Percentiles rank a stretch among this genome's conserved stretches.
Conservation (phyloP, 306 rosid species). For the Sicyos baderoa region DNA sequence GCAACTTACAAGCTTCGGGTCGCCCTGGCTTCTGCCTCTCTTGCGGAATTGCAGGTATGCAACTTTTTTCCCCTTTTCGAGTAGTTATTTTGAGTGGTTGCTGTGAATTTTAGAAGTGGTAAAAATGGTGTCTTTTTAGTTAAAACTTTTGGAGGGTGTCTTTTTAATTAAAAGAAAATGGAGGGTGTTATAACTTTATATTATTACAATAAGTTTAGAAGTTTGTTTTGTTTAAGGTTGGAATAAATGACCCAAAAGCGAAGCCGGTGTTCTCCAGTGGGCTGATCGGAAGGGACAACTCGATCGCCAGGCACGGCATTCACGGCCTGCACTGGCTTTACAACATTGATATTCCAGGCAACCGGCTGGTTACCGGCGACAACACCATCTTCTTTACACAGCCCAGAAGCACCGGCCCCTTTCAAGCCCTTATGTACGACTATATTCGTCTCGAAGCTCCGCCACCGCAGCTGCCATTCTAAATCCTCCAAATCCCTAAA, state of each 20-base stretch:
- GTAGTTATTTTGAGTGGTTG: too few relatives aligned
- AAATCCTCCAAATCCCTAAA: too few relatives aligned
- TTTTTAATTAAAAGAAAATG: too few relatives aligned
- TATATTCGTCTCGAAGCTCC: conserved; percentile 83
- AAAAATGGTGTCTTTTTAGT: too few relatives aligned
- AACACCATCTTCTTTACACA: conserved; percentile 65
- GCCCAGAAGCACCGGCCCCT: conserved; percentile 54
- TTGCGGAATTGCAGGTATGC: conserved; percentile 69
- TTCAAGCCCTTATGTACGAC: conserved; percentile 78
- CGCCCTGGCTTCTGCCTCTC: conserved; percentile 74
- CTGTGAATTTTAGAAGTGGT: too few relatives aligned
- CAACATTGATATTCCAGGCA: conserved; percentile 34
- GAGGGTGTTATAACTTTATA: too few relatives aligned
- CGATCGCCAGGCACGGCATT: conserved; percentile 88
- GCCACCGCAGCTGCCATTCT: too few relatives aligned
- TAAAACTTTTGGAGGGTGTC: too few relatives aligned
- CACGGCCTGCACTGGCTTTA: conserved; percentile 79
- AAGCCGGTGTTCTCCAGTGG: conserved; percentile 73
- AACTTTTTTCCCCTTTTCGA: too few relatives aligned
- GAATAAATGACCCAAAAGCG: conserved; percentile 59
- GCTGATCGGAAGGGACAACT: conserved; percentile 74
- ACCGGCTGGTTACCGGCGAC: conserved; percentile 56
- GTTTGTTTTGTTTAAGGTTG: conserved; percentile 21
- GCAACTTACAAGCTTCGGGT: conserved; percentile 54
- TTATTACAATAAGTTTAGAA: too few relatives aligned